phyloP scores from a whole-genome alignment of 805 yeast genomes.

The Kregervanrija fluxuum region DNA sequence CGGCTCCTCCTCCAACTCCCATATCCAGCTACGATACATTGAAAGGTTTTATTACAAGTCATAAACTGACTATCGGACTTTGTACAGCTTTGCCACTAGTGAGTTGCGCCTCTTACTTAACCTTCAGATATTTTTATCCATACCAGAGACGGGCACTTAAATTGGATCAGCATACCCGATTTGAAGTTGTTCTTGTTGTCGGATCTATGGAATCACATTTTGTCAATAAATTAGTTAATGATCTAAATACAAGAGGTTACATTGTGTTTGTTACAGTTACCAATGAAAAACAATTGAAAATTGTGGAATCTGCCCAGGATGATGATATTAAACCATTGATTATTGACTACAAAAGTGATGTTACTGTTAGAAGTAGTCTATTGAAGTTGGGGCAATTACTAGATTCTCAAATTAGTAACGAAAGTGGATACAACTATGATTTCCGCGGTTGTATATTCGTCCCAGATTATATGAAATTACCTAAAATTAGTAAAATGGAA shows the following conservation, averaged over 20 bases:
- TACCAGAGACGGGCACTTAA: conserved; percentile 48
- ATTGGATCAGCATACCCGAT: conserved; percentile 62
- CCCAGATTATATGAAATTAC: conserved; percentile 44
- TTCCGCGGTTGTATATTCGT: conserved; percentile 62
- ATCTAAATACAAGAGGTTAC: conserved; percentile 72
- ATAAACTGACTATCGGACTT: conserved; percentile 5
- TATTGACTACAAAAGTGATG: conserved; percentile 37
- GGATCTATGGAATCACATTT: conserved; percentile 76
- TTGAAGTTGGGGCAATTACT: conserved; percentile 41
- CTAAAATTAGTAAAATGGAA: conserved; percentile 22
- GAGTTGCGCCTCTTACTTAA: conserved; percentile 3
- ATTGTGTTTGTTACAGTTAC: conserved; percentile 71
- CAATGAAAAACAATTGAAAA: conserved; percentile 49
- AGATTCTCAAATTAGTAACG: conserved; percentile 21
- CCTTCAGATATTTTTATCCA: conserved; percentile 6
- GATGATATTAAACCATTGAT: conserved; percentile 64
- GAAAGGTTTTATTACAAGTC: background rate
- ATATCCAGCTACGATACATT: background rate
- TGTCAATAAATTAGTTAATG: conserved; percentile 61
- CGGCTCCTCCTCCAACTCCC: conserved; percentile 3
- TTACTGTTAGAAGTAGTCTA: conserved; percentile 41
- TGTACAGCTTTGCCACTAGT: conserved; percentile 7
- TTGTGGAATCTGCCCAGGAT: conserved; percentile 51
- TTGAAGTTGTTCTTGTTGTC: conserved; percentile 65
- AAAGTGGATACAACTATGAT: conserved; percentile 42